Evolutionary conservation across 2,329 filamentous ascomycete species (phyloP).

Genomic region (Colletotrichum coccodes): DNA sequence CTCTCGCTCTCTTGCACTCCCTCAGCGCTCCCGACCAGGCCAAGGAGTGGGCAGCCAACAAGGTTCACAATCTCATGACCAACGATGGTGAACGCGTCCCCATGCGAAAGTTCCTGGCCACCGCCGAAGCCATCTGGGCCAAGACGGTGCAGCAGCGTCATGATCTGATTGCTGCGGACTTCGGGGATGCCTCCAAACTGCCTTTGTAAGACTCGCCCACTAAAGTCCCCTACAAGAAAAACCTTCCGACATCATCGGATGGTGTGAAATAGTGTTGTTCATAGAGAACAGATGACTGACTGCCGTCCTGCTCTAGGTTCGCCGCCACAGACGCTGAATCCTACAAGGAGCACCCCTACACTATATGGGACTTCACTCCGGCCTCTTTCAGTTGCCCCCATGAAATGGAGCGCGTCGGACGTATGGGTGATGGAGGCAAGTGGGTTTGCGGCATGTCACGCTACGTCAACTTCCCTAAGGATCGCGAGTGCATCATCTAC

Average conservation of each 20-base stretch:
- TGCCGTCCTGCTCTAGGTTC: conserved; percentile 33
- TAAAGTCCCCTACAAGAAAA: background rate
- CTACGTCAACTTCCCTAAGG: conserved; percentile 41
- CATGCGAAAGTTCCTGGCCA: conserved; percentile 34
- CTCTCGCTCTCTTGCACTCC: conserved; percentile 37
- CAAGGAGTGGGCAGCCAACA: conserved; percentile 37
- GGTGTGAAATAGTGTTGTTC: background rate
- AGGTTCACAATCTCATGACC: conserved; percentile 25
- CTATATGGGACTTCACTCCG: conserved; percentile 52
- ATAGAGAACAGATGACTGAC: background rate
- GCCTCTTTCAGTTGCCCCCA: conserved; percentile 51
- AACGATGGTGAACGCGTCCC: conserved; percentile 18
- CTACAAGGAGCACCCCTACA: conserved; percentile 42
- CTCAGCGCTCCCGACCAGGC: conserved; percentile 35
- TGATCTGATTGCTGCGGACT: conserved; percentile 37
- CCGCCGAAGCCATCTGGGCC: conserved; percentile 38
- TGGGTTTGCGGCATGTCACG: conserved; percentile 53
- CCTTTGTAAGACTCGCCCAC: conserved; percentile 32
- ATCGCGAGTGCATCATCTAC: conserved; percentile 46
- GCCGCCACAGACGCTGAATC: conserved; percentile 27
- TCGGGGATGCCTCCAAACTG: conserved; percentile 37
- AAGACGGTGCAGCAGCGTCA: conserved; percentile 43
- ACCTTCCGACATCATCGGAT: background rate
- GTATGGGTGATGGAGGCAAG: conserved; percentile 53
- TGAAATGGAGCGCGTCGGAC: conserved; percentile 50